Conservation (phyloP, 108 stramenopile genomes). For the Epipyxis sp. region DNA sequence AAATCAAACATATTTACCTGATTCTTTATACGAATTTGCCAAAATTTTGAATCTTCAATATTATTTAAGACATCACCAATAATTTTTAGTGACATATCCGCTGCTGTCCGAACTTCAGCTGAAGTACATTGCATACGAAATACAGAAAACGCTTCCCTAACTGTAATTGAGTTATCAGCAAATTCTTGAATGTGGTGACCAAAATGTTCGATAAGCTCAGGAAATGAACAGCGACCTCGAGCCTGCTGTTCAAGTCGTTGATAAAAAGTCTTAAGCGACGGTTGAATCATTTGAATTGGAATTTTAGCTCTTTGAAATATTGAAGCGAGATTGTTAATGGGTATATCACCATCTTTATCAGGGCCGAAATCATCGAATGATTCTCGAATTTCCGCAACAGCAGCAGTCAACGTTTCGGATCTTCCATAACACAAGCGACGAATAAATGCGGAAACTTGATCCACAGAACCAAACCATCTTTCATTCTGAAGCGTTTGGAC, state of each 20-base stretch:
- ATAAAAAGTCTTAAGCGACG: background rate
- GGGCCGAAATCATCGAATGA: background rate
- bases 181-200: background rate
- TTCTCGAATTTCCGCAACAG: background rate
- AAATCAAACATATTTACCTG: too few species aligned
- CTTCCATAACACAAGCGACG: background rate
- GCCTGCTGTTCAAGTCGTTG: background rate
- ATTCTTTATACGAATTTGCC: too few species aligned
- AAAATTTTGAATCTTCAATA: background rate
- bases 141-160: background rate
- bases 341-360: background rate
- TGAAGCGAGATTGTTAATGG: background rate
- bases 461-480: background rate
- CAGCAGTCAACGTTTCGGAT: background rate
- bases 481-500: background rate
- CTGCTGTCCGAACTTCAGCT: background rate
- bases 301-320: background rate
- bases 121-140: background rate
- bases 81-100: too few species aligned
- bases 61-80: background rate
- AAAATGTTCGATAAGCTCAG: background rate
- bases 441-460: background rate
- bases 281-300: background rate
- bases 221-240: background rate
- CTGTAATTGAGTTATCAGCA: background rate